Evolutionary conservation across 495 filamentous ascomycete species (phyloP), one percentile per base, ranked within the genome.

Genomic region (Hypomontagnella monticulosa): DNA sequence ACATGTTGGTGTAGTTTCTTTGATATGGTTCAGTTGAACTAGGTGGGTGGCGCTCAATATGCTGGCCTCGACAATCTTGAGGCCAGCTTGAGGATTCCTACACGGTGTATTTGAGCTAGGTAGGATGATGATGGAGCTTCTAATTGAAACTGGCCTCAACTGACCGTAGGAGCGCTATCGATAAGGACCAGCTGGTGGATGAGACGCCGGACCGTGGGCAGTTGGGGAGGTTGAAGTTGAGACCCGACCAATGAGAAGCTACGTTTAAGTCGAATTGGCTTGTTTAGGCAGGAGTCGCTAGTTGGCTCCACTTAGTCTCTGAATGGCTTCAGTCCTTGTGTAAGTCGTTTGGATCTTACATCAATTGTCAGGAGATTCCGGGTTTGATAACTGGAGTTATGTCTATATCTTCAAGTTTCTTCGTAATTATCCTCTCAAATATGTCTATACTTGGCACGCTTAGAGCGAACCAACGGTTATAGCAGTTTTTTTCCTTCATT

Each of bases 1-100:
- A 73, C 93, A 97, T 97, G 49, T 52, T 63, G 7, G 16, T 18
- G 14, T 34, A 4, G 5, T 15, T 32, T 53, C 11, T 53, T 8
- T 23, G 27, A 41, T 12, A 0, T 0, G 27, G 18, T 33, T 27
- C 4, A 27, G 41, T 44, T 42, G 12, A 11, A 27, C 37, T 7
- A 19, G 16, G 43, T 44, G 30, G 23, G 23, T 12, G 38, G 18
- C 42, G 27, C 18, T 54, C 40, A 14, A 19, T 18, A 52, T 60
- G 67, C 70, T 66, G 63, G 63, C 70, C 70, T 70, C 67, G 59
- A 40, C 11, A 3, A 37, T 47, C 58, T 54, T 54, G 71, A 67
- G 71, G 63, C 71, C 67, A 71, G 70, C 67, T 63, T 48, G 43
- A 47, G 14, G 36, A 51, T 40, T 23, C 41, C n/a, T 37, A 54